Base-by-base conservation (phyloP, 805 yeast species). In the Metschnikowia dekortorum region DNA sequence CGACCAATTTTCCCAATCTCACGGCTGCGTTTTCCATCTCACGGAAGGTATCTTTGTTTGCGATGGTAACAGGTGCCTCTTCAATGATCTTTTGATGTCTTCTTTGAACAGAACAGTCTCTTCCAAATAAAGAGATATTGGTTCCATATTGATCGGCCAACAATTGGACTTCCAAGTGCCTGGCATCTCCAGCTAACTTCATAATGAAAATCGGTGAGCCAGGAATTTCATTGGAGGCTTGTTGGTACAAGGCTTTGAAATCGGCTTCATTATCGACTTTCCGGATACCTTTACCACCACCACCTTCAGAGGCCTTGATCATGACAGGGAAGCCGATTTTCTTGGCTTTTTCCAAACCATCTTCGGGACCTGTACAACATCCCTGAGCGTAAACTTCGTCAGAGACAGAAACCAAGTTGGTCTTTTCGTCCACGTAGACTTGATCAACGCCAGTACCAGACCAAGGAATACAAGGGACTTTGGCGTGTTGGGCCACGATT, bases 281-380 rank as follows among this genome's bases (percentile, higher is more conserved):
- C 77, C 99, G 86, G 70, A 94, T 94, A 81, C 99, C 99, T 75
- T 94, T 94, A 78, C 99, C 99, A 75, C 99, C 99, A 73, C 99
- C 99, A 78, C 99, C 99, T 83, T 94, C 99, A 52, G 97, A 90
- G 45, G 99, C 99, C 73, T 94, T 94, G 66, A 94, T 84, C 99
- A 94, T 94, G 48, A 94, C 96, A 32, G 99, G 99, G 76, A 94
- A 90, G 1, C 99, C 99, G 63, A 94, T 91, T 63, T 79, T 68
- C 61, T 78, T 81, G 53, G 99, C 99, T 67, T 87, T 88, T 40
- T 59, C 78, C 50, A 94, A 78, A 56, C 98, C 99, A 62, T 92
- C 96, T 62, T 85, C 94, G 44, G 98, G 90, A 38, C 83, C 76
- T 6, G 75, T 70, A 65, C 90, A 88, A 72, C 97, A 92, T 60